phyloP scores from a whole-genome alignment of 352 stramenopile genomes.

The Phytopythium mirpurense region DNA sequence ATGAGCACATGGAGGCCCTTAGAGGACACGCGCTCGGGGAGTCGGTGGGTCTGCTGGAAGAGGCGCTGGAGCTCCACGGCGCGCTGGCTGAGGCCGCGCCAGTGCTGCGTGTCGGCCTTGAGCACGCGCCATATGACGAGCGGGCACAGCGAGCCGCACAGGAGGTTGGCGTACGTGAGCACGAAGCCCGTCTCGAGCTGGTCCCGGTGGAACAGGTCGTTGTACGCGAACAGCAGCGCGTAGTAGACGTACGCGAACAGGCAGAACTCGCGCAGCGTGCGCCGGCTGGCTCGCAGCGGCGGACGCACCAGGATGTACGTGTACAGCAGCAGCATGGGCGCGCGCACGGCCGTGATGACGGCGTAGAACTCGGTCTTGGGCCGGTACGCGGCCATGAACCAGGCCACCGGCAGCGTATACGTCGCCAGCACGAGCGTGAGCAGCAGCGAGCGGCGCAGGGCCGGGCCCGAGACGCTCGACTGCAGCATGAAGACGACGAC shows the following conservation, averaged over 20 bases:
- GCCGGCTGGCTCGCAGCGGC: conserved; percentile 11
- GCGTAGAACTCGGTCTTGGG: conserved; percentile 6
- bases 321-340: conserved; percentile 17
- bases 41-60: conserved; percentile 16
- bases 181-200: conserved; percentile 7
- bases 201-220: conserved; percentile 11
- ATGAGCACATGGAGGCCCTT: conserved; percentile 38
- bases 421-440: conserved; percentile 18
- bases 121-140: conserved; percentile 44
- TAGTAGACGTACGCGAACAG: conserved; percentile 22
- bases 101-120: conserved; percentile 42
- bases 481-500: conserved; percentile 33
- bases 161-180: conserved; percentile 11
- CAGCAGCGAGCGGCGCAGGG: conserved; percentile 16
- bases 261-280: conserved; percentile 16
- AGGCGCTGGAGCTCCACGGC: conserved; percentile 24
- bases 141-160: conserved; percentile 16
- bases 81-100: conserved; percentile 32
- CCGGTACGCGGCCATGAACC: conserved; percentile 6
- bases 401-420: conserved; percentile 24
- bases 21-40: conserved; percentile 27
- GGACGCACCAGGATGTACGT: conserved; percentile 13
- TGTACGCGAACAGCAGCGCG: conserved; percentile 14
- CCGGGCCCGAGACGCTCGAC: conserved; percentile 23
- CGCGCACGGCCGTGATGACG: conserved; percentile 7